Evolutionary conservation across 1,139 yeast genomes (phyloP), one percentile per base, ranked within the genome.

Genomic region (Diutina mesorugosa): DNA sequence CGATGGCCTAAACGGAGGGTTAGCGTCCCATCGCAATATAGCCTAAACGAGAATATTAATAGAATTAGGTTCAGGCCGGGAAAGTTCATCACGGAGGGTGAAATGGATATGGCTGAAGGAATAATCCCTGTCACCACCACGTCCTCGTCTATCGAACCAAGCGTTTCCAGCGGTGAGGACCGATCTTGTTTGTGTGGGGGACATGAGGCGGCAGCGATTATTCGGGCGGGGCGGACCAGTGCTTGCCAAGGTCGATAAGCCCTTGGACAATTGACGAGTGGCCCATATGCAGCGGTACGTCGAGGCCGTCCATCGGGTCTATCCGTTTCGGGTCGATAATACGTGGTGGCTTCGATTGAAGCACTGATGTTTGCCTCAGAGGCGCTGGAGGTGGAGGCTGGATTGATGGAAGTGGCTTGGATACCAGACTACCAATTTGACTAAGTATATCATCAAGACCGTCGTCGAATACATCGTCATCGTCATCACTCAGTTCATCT

Each of bases 391-490:
- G 26, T 21, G 26, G 26, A 21, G 26, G 4, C 26, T 21, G 26
- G 4, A 21, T 4, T 2, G 26, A 3, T 3, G 26, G 26, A 21
- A 4, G 26, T 21, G 26, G 26, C 26, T 21, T 21, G 26, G 14
- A 10, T 35, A 35, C 41, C 41, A 35, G 41, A 12, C 41, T 35
- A 12, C 10, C n/a, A 35, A 35, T 12, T 10, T 35, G 41, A 35
- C 41, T 35, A 7, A 47, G 35, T 8, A 50, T 2, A 9, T 50
- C 53, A 32, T 50, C 53, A 29, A 50, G 53, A 9, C 53, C 53
- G 18, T 50, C 53, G 35, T 50, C 16, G n/a, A 50, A 50, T 18
- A 50, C n/a, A n/a, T 50, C 53, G 4, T 50, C 53, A 32, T 47
- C 51, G 41, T 21, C 26, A 21, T 21, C 26, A 21, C 26, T 21